These are phyloP conservation scores for Arachnomyces sp. DNA, from an alignment of 2,329 filamentous ascomycete species.

Conservation along the genomic window DNA sequence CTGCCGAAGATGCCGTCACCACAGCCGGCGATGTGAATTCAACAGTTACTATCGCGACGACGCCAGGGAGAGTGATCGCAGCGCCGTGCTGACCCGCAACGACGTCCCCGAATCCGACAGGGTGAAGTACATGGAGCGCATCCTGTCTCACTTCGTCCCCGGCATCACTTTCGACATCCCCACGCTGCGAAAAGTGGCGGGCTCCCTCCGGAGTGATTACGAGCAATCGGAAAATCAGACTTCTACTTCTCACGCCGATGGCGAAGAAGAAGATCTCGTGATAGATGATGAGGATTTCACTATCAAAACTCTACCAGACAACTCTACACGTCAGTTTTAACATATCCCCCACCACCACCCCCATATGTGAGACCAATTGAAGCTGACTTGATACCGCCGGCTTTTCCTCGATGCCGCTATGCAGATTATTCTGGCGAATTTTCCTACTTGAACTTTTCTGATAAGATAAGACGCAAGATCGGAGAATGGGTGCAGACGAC, in stretches of 20 bases:
- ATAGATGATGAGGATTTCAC: slow-evolving; percentile 36
- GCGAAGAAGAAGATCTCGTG: slow-evolving; percentile 33
- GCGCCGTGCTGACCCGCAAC: slow-evolving; percentile 24
- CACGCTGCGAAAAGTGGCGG: slow-evolving; percentile 36
- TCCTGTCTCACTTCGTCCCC: slow-evolving; percentile 43
- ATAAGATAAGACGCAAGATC: slow-evolving; percentile 36
- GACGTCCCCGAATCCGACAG: slow-evolving; percentile 31
- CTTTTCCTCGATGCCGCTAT: too few species aligned
- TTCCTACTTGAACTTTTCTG: slow-evolving; percentile 38
- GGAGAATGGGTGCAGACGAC: slow-evolving; percentile 36
- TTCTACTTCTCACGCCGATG: slow-evolving; percentile 23
- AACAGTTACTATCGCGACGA: slow-evolving; percentile 27
- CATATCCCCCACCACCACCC: too few species aligned
- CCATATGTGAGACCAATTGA: not conserved
- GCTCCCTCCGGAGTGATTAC: slow-evolving; percentile 35
- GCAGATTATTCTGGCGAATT: slow-evolving; percentile 41
- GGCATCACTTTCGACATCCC: slow-evolving; percentile 36
- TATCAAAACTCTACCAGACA: slow-evolving; percentile 32
- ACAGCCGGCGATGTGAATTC: slow-evolving; percentile 46
- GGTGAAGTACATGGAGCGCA: slow-evolving; percentile 39
- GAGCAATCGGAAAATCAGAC: slow-evolving; percentile 26
- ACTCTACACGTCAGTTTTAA: slow-evolving; percentile 29
- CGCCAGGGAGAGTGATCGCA: slow-evolving; percentile 26
- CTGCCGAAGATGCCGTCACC: slow-evolving; percentile 46
- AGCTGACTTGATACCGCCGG: slow-evolving; percentile 6